These are phyloP conservation scores for Inonotus obliquus DNA, from an alignment of 1,284 basidiomycete species.

Conservation along the genomic window DNA sequence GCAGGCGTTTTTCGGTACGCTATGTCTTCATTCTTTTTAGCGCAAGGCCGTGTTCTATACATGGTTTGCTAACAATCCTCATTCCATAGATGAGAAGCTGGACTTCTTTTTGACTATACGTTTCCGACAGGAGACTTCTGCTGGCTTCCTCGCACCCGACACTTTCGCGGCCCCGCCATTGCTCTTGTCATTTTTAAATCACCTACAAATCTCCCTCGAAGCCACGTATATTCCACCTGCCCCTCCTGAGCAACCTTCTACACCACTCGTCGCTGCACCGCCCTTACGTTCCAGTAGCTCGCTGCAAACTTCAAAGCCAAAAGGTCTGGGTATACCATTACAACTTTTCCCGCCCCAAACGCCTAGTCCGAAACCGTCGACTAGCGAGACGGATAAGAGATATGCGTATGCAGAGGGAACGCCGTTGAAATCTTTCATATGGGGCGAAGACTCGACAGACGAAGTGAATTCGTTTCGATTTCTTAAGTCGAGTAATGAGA, in stretches of 20 bases:
- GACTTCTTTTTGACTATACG: conserved; percentile 57
- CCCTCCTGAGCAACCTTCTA: conserved; percentile 30
- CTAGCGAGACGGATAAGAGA: conserved; percentile 60
- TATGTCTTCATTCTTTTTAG: background rate
- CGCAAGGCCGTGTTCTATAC: background rate
- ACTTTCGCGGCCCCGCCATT: conserved; percentile 44
- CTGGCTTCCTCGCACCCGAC: conserved; percentile 26
- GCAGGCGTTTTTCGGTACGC: conserved; percentile 70
- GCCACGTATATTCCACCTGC: conserved; percentile 72
- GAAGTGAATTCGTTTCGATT: conserved; percentile 57
- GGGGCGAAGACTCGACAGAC: conserved; percentile 54
- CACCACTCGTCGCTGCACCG: conserved; percentile 39
- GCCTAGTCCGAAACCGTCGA: conserved; percentile 69
- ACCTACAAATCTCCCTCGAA: conserved; percentile 74
- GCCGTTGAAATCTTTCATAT: conserved; percentile 61
- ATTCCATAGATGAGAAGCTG: conserved; percentile 62
- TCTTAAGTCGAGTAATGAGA: conserved; percentile 52
- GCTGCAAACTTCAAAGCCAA: conserved; percentile 25
- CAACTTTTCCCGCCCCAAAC: conserved; percentile 72
- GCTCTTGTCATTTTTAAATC: conserved; percentile 61
- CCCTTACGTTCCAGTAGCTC: conserved; percentile 27
- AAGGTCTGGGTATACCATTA: conserved; percentile 37
- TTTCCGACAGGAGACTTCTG: conserved; percentile 38
- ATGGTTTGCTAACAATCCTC: conserved; percentile 28
- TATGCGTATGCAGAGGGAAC: conserved; percentile 78